Evolutionary conservation across 805 yeast genomes (phyloP).

Genomic region (Metschnikowia bowlesiae): DNA sequence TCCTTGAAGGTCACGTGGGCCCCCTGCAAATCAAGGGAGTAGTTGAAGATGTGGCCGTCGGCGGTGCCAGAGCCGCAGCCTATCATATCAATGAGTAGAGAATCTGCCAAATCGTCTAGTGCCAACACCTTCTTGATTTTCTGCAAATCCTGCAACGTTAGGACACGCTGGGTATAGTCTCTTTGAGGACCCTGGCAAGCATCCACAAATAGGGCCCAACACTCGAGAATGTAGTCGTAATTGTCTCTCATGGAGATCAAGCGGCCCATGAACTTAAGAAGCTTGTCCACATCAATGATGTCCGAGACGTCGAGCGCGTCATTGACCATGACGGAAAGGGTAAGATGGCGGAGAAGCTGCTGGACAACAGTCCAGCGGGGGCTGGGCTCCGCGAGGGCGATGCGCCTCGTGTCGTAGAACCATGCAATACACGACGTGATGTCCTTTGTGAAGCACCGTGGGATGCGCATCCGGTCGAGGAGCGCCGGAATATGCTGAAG

Average conservation of each 20-base stretch:
- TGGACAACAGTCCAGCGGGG: constrained; percentile 24
- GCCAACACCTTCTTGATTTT: constrained; percentile 25
- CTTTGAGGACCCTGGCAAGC: constrained; percentile 23
- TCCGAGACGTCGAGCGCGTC: constrained; percentile 27
- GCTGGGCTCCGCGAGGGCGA: constrained; percentile 8
- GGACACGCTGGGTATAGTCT: background rate
- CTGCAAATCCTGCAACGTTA: constrained; percentile 21
- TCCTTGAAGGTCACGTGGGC: constrained; percentile 32
- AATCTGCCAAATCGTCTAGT: constrained; percentile 31
- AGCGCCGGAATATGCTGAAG: constrained; percentile 24
- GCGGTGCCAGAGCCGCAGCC: constrained; percentile 29
- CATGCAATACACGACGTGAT: constrained; percentile 28
- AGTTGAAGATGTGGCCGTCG: constrained; percentile 27
- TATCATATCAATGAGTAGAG: constrained; percentile 39
- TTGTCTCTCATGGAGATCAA: constrained; percentile 33
- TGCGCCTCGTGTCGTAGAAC: constrained; percentile 24
- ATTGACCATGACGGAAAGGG: constrained; percentile 21
- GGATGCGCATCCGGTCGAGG: constrained; percentile 25
- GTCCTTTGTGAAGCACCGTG: constrained; percentile 30
- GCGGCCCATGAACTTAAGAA: constrained; percentile 23
- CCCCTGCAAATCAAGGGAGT: constrained; percentile 25
- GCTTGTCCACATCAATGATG: constrained; percentile 39
- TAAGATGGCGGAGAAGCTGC: constrained; percentile 25
- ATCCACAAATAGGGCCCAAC: constrained; percentile 34
- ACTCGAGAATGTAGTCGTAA: constrained; percentile 21